Base-by-base conservation (phyloP, 2,329 filamentous ascomycete species). In the Cytospora piceicola region DNA sequence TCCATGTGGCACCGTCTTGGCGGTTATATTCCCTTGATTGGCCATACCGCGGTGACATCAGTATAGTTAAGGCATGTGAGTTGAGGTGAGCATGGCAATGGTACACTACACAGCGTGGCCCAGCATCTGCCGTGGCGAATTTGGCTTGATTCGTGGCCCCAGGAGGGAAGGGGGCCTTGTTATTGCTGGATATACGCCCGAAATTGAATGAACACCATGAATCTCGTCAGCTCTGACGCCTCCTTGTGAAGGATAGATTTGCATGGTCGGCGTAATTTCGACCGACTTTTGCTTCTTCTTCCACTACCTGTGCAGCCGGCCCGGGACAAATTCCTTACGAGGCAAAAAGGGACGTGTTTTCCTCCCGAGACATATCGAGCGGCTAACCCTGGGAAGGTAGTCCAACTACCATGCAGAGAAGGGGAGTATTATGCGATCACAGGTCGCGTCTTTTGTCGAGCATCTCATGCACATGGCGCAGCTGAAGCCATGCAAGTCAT, bases 1-100 rank as follows among this genome's bases (percentile, higher is more conserved):
- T 30, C 36, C 39, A 22, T 34, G 49, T 60, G 34, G 55, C n/a
- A 42, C 55, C 39, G 14, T 20, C 34, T 58, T 17, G 56, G 36
- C 36, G 15, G 60, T 49, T 27, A 30, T 36, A 49, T 56, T 27
- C 15, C 8, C 46, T 2, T 49, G 20, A 46, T 46, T 46, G 42
- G 42, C 20, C 42, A 22, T 39, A 14, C 32, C 32, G 12, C n/a
- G 14, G 6, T 9, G n/a, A 11, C 20, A 32, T 29, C 51, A 53
- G 42, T 30, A 22, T 29, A 14, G 12, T 15, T 29, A 15, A 6
- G 8, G 20, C 11, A 17, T 54, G 14, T 7, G 8, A 14, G 14
- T 39, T 9, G 42, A 42, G 9, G 22, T 34, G 27, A 11, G 20
- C 17, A 49, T 17, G 22, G 22, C 20, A 24, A n/a, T 15, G n/a